Evolutionary conservation across 1,139 yeast genomes (phyloP).

Genomic region (Geotrichum siamense): DNA sequence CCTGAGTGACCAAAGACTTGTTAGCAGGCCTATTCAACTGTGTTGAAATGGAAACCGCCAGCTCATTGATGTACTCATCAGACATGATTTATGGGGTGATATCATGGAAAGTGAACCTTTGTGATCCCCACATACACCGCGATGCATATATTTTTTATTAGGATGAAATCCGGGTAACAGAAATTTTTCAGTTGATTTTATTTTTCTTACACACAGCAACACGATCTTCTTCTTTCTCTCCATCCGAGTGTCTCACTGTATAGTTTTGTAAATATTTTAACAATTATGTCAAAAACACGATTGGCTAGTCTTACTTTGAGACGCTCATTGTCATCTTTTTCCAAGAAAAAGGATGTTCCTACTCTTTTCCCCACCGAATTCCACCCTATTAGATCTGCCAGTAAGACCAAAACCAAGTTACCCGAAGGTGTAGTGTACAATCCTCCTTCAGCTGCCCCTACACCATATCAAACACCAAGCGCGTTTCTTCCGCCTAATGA

Average conservation of each 20-base stretch:
- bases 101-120: no score
- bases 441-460: constrained; percentile 43
- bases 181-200: constrained; percentile 1
- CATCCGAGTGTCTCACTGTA: not conserved
- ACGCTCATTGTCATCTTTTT: constrained; percentile 16
- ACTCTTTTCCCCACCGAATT: constrained; percentile 36
- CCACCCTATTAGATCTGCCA: constrained; percentile 40
- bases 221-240: no score
- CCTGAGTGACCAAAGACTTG: constrained; percentile 24
- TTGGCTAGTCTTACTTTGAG: not conserved
- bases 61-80: constrained; percentile 18
- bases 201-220: constrained; percentile 8
- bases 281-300: not conserved
- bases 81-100: constrained; percentile 6
- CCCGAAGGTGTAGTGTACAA: constrained; percentile 38
- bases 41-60: constrained; percentile 24
- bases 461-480: constrained; percentile 60
- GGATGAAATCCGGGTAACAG: not conserved
- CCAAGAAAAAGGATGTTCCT: constrained; percentile 20
- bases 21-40: constrained; percentile 28
- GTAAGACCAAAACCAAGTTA: constrained; percentile 34
- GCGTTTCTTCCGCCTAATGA: constrained; percentile 63
- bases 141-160: no score
- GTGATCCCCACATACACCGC: no score
- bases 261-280: not conserved